A percentile compares a stretch with the other conserved stretches of the same genome.
Evolutionary conservation across 139 green algal genomes (phyloP).

Genomic region (Zygnema cylindricum): DNA sequence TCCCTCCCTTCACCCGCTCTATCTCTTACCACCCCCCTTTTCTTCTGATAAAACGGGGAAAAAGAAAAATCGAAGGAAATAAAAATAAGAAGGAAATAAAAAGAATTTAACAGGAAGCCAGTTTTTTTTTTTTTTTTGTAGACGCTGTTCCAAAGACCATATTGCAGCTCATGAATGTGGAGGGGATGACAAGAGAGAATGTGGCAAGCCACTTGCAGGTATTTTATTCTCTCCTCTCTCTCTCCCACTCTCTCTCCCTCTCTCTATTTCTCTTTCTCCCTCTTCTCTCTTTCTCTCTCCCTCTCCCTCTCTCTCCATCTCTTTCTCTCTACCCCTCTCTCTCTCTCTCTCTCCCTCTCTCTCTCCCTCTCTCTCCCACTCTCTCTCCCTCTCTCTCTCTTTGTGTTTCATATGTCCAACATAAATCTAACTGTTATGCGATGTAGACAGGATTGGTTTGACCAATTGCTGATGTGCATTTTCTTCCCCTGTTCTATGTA

Average conservation of each 20-base stretch:
- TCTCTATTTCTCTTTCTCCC: too few species aligned
- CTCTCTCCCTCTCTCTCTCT: not conserved
- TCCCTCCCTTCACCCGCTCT: too few species aligned
- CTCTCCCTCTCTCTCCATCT: too few species aligned
- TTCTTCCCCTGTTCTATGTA: too few species aligned
- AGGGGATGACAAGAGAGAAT: constrained; percentile 92
- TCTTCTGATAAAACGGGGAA: not conserved
- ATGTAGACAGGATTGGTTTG: too few species aligned
- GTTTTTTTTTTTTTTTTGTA: constrained; percentile 5
- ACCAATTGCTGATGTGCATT: too few species aligned
- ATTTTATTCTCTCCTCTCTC: too few species aligned
- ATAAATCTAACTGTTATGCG: not conserved
- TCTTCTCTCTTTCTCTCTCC: not conserved
- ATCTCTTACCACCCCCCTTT: too few species aligned
- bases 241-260: too few species aligned
- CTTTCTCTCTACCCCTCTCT: too few species aligned
- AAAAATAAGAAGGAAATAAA: not conserved
- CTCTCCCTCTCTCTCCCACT: too few species aligned
- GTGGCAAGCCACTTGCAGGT: constrained; percentile 63
- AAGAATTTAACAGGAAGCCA: not conserved
- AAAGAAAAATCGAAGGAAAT: not conserved
- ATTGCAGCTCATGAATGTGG: constrained; percentile 89
- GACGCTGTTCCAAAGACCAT: constrained; percentile 90
- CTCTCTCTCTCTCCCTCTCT: not conserved
- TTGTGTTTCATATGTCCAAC: not conserved